Conservation (phyloP, 1,139 yeast genomes). For the Suzukiozyma palmioleophila region DNA sequence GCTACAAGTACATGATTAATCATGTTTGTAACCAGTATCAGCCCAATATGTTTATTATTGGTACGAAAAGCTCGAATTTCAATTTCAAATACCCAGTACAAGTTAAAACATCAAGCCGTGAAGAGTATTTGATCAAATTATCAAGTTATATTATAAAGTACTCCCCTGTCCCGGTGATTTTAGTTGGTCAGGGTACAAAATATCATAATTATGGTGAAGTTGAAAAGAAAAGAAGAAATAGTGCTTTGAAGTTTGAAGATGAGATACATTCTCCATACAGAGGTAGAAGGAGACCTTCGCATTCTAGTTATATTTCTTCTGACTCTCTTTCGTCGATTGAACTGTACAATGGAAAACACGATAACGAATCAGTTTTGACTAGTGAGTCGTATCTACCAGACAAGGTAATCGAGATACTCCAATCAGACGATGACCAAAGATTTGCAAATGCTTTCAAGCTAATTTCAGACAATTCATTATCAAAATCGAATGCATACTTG, state of each 20-base stretch:
- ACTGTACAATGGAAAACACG: conserved; percentile 1
- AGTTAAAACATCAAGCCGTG: conserved; percentile 16
- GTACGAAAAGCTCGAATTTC: conserved; percentile 37
- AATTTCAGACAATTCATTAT: conserved; percentile 28
- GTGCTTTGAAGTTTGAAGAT: conserved; percentile 2
- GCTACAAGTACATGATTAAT: conserved; percentile 33
- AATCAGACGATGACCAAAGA: conserved; percentile 6
- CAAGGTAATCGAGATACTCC: conserved; percentile 6
- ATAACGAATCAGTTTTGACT: conserved; percentile 8
- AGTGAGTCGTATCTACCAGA: conserved; percentile 10
- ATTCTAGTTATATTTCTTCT: conserved; percentile 11
- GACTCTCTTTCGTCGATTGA: conserved; percentile 8
- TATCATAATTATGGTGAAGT: conserved; percentile 3
- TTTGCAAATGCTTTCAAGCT: conserved; percentile 21
- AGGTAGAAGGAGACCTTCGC: conserved; percentile 4
- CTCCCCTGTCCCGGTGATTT: conserved; percentile 37
- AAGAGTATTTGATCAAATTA: conserved; percentile 30
- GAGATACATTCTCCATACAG: background rate
- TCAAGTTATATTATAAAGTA: conserved; percentile 39
- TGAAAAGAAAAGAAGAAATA: conserved; percentile 2
- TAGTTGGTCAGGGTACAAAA: conserved; percentile 23
- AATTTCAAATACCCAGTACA: conserved; percentile 42
- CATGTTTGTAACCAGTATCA: conserved; percentile 39
- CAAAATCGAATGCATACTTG: conserved; percentile 24
- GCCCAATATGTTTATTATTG: conserved; percentile 36